Evolutionary conservation across 441 rosid species (phyloP), one percentile per base, ranked within the genome.

Genomic region (Erodium moschatum): DNA sequence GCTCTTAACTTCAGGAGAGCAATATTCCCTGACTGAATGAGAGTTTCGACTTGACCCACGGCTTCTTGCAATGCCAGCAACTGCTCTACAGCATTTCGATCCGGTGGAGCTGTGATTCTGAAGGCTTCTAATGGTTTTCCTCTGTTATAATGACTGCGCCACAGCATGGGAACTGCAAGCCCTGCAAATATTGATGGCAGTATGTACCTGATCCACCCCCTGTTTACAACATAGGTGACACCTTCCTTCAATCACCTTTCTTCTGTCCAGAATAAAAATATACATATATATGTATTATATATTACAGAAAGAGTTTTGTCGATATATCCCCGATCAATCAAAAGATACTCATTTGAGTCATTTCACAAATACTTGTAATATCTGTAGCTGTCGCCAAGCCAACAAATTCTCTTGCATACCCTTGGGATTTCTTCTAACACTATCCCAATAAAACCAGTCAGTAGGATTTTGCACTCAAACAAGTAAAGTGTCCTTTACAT

Each of bases 1-100:
- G 98, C 98, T 83, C 98, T 82, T 67, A 90, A 78, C 83, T 92
- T 90, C 78, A 90, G 88, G 67, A 90, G 97, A 77, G 79, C 73
- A 73, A 92, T 77, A 71, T 92, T 92, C 50, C 83, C 91, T 10
- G 84, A 70, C 73, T 89, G 94, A 78, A 92, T 87, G 64, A 89
- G 73, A 72, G 89, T 79, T 81, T 90, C 96, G 15, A 81, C 68
- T 63, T 87, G 90, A 69, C 85, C 70, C 52, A 90, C 74, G 70
- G 85, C 89, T 67, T 92, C 97, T 76, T 90, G 98, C 52, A 90
- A 75, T 44, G 85, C 46, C 77, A 90, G 78, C 73, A 92, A 80
- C 82, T 90, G 97, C 87, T 89, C 97, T 12, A 92, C 91, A 19
- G 97, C 89, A 74, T 85, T 92, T 71, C 86, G 82, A 79, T 74